Evolutionary conservation across 2,329 filamentous ascomycete species (phyloP).

Genomic region (Boeremia exigua): DNA sequence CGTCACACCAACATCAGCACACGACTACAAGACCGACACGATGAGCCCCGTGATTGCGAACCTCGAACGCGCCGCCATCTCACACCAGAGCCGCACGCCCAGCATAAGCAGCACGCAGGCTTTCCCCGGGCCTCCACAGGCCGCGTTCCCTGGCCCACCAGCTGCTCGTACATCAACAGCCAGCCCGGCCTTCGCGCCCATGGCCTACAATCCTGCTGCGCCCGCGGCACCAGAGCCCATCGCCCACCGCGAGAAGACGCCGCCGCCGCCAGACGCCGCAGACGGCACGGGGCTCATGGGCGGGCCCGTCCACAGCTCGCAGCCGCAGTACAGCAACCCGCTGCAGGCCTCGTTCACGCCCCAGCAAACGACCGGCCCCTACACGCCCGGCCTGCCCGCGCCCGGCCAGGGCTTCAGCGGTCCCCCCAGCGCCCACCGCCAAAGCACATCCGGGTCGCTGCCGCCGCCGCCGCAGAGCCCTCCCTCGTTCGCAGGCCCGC

Average conservation of each 20-base stretch:
- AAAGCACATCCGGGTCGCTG: slow-evolving; percentile 44
- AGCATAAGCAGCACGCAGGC: slow-evolving; percentile 49
- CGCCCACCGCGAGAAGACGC: slow-evolving; percentile 78
- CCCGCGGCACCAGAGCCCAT: slow-evolving; percentile 76
- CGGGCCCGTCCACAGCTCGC: slow-evolving; percentile 49
- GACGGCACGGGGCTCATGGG: slow-evolving; percentile 53
- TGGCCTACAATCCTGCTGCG: slow-evolving; percentile 81
- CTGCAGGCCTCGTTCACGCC: slow-evolving; percentile 43
- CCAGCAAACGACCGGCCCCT: slow-evolving; percentile 44
- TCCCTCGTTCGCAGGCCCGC: slow-evolving; percentile 50
- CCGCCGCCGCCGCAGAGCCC: slow-evolving; percentile 44
- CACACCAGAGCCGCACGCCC: slow-evolving; percentile 53
- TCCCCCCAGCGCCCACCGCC: slow-evolving; percentile 39
- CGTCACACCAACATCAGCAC: slow-evolving; percentile 36
- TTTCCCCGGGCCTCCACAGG: slow-evolving; percentile 48
- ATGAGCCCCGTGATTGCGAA: slow-evolving; percentile 76
- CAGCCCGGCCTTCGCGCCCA: slow-evolving; percentile 62
- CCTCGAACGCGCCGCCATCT: slow-evolving; percentile 73
- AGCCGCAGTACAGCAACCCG: slow-evolving; percentile 40
- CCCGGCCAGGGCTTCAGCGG: slow-evolving; percentile 44
- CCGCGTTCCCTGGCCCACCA: slow-evolving; percentile 43
- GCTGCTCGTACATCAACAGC: slow-evolving; percentile 38
- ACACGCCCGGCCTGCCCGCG: slow-evolving; percentile 52
- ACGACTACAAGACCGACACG: slow-evolving; percentile 55
- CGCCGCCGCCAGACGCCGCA: slow-evolving; percentile 71